Evolutionary conservation across 163 green algal species (phyloP).

Genomic region (Prototheca stagnorum): DNA sequence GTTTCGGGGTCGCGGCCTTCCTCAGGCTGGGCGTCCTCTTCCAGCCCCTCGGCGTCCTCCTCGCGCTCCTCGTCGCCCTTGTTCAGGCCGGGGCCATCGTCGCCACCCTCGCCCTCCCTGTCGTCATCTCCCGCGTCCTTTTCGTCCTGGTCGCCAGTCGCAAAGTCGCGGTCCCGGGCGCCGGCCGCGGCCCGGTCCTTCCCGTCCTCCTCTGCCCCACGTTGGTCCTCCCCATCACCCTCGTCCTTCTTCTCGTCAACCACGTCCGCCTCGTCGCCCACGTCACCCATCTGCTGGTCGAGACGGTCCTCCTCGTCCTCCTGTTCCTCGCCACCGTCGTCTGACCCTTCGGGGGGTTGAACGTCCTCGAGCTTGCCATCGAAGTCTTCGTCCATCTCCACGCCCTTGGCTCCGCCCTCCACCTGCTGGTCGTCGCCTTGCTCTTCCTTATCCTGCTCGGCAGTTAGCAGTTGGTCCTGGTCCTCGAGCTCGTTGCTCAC

Average conservation of each 20-base stretch:
- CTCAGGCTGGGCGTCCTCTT: conserved; percentile 1
- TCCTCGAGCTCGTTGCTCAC: conserved; percentile 85
- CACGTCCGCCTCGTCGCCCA: conserved; percentile 41
- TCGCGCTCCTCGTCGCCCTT: conserved; percentile 7
- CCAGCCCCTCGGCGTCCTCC: conserved; percentile 1
- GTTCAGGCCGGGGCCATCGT: conserved; percentile 1
- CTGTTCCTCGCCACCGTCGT: conserved; percentile 27
- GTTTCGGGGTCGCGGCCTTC: no score
- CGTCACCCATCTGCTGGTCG: conserved; percentile 83
- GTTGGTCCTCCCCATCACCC: conserved; percentile 14
- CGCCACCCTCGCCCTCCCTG: conserved; percentile 8
- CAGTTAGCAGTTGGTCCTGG: conserved; percentile 68
- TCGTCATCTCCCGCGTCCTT: conserved; percentile 21
- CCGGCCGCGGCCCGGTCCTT: conserved; percentile 62
- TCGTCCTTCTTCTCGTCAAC: conserved; percentile 79
- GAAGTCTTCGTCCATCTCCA: conserved; percentile 98
- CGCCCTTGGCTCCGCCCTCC: conserved; percentile 23
- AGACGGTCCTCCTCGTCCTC: conserved; percentile 39
- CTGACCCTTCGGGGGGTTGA: conserved; percentile 6
- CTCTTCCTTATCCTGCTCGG: conserved; percentile 21
- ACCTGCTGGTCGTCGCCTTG: no score
- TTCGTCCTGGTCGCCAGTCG: neutral
- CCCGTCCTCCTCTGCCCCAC: conserved; percentile 12
- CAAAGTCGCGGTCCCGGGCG: no score
- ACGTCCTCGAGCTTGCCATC: conserved; percentile 76